A percentile compares a stretch with the other conserved stretches of the same genome.
phyloP scores from a whole-genome alignment of 345 rosid genomes.

The Jatropha curcas region DNA sequence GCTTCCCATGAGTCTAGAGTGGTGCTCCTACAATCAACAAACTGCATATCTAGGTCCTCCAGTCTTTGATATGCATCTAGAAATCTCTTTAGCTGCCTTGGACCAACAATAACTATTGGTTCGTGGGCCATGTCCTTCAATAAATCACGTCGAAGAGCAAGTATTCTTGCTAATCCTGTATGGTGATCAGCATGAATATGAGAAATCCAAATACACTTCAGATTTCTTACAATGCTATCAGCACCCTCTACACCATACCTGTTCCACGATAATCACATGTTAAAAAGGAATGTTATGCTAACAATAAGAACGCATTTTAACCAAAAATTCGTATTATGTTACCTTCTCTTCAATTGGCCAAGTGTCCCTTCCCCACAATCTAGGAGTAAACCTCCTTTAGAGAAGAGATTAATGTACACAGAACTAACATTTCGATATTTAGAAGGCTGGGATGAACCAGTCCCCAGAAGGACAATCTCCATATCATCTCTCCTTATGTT shows the following conservation, averaged over 20 bases:
- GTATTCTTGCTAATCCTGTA: constrained; percentile 76
- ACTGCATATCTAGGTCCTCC: constrained; percentile 88
- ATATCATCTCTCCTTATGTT: constrained; percentile 73
- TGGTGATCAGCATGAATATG: constrained; percentile 99
- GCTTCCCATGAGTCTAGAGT: constrained; percentile 58
- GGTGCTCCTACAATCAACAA: constrained; percentile 83
- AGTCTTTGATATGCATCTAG: constrained; percentile 85
- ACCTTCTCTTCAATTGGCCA: constrained; percentile 95
- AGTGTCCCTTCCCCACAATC: constrained; percentile 98
- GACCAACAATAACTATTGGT: constrained; percentile 76
- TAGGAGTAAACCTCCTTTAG: constrained; percentile 74
- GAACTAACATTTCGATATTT: constrained; percentile 90
- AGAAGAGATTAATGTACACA: constrained; percentile 66
- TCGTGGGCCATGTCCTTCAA: constrained; percentile 67
- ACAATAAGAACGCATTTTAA: background rate
- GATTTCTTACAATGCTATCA: constrained; percentile 58
- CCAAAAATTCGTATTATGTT: constrained; percentile 1
- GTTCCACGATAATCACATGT: constrained; percentile 9
- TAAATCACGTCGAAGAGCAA: constrained; percentile 74
- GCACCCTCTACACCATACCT: constrained; percentile 85
- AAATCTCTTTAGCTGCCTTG: constrained; percentile 72
- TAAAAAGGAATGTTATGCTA: background rate
- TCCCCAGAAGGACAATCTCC: constrained; percentile 89
- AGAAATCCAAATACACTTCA: constrained; percentile 86
- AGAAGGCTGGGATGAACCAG: constrained; percentile 98